A percentile compares a stretch with the other conserved stretches of the same genome.
Evolutionary conservation across 257 asterid genomes (phyloP).

Genomic region (Forsythia suspensa): DNA sequence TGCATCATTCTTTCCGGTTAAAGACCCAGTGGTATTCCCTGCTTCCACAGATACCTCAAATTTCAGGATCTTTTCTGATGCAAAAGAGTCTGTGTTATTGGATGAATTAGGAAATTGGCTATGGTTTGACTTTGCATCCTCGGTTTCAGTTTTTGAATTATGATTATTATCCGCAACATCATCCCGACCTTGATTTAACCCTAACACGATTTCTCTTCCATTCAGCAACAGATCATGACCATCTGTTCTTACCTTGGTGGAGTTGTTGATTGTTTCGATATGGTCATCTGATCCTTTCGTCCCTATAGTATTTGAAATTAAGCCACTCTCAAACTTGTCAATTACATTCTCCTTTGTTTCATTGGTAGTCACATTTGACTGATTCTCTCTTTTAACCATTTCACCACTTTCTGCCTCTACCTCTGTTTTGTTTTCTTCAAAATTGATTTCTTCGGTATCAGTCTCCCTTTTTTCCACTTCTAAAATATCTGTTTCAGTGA

Average conservation of each 20-base stretch:
- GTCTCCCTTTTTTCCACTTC: constrained; percentile 31
- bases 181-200: constrained; percentile 22
- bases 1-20: constrained; percentile 23
- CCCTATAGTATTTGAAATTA: constrained; percentile 34
- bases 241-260: constrained; percentile 29
- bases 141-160: constrained; percentile 28
- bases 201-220: constrained; percentile 29
- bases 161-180: constrained; percentile 20
- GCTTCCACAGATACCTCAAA: constrained; percentile 25
- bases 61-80: constrained; percentile 23
- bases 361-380: constrained; percentile 27
- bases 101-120: constrained; percentile 31
- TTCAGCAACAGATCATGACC: constrained; percentile 31
- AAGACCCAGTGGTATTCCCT: constrained; percentile 30
- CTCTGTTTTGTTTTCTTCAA: constrained; percentile 25
- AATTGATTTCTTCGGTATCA: constrained; percentile 22
- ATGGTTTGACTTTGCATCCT: constrained; percentile 24
- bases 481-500: constrained; percentile 22
- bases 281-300: constrained; percentile 30
- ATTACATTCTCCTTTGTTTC: constrained; percentile 24
- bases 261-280: constrained; percentile 24
- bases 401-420: constrained; percentile 39
- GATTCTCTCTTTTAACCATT: constrained; percentile 28
- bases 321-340: constrained; percentile 26
- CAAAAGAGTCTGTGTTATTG: constrained; percentile 23